These are phyloP conservation scores for Pythium coloratum DNA, from an alignment of 352 stramenopile species.

Conservation along the genomic window DNA sequence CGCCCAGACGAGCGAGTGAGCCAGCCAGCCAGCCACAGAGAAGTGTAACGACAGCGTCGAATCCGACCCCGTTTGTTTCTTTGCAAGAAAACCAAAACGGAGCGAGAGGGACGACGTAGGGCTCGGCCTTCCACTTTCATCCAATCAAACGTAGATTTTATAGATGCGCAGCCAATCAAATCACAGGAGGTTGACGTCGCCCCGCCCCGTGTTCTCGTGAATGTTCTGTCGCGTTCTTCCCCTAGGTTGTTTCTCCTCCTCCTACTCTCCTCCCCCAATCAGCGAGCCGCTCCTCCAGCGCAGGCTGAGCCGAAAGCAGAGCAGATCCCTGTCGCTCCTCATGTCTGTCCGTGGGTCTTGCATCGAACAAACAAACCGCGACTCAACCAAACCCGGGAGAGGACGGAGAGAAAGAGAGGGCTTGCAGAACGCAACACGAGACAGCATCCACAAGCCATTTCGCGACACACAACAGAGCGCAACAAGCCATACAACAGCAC, in stretches of 20 bases:
- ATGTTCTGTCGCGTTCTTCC: slow-evolving; percentile 33
- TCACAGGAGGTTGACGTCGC: slow-evolving; percentile 10
- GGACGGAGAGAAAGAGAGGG: too few relatives aligned
- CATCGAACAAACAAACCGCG: background rate
- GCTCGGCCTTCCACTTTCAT: background rate
- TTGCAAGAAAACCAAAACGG: background rate
- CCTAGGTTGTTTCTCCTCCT: slow-evolving; percentile 14
- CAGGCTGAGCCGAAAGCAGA: background rate
- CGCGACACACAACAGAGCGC: slow-evolving; percentile 5
- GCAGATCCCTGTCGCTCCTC: slow-evolving; percentile 5
- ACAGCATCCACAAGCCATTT: slow-evolving; percentile 12
- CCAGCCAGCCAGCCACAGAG: background rate
- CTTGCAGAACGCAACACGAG: background rate
- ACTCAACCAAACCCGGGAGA: background rate
- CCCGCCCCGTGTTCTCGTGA: slow-evolving; percentile 17
- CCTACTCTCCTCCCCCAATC: slow-evolving; percentile 16
- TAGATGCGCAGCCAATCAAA: slow-evolving; percentile 14
- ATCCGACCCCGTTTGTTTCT: slow-evolving; percentile 11
- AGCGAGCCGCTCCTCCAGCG: background rate
- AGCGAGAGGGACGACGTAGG: slow-evolving; percentile 9
- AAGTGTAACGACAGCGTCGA: background rate
- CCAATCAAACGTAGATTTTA: background rate
- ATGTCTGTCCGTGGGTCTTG: background rate
- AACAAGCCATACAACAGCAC: slow-evolving; percentile 15
- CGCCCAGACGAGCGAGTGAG: background rate